Percentiles rank a stretch among this genome's conserved stretches.
These are phyloP conservation scores for Cyclotella cryptica DNA, from an alignment of 108 stramenopile genomes.

Conservation along the genomic window DNA sequence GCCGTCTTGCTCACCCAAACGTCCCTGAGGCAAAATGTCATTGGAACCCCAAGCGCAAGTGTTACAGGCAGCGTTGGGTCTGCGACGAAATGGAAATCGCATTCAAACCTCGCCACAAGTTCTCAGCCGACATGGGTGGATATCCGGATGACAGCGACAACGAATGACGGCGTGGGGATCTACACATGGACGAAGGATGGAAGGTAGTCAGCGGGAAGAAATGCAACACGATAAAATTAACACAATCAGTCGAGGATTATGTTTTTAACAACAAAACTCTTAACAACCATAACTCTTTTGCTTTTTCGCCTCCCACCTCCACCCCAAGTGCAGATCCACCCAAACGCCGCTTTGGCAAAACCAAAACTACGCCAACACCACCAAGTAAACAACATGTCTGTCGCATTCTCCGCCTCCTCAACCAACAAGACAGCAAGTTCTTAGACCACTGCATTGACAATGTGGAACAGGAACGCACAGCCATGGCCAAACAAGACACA, in stretches of 20 bases:
- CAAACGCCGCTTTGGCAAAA: not conserved
- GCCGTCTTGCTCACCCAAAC: not conserved
- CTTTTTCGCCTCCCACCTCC: no score
- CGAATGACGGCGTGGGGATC: constrained; percentile 5
- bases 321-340: not conserved
- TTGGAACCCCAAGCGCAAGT: not conserved
- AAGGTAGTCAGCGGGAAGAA: not conserved
- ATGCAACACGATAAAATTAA: not conserved
- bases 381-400: not conserved
- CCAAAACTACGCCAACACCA: not conserved
- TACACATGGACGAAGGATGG: not conserved
- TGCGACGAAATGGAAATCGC: not conserved
- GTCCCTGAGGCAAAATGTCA: not conserved
- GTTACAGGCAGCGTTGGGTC: not conserved
- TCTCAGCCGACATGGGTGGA: not conserved
- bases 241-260: no score
- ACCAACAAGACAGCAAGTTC: not conserved
- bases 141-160: not conserved
- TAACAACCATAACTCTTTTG: no score
- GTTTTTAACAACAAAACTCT: no score
- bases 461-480: not conserved
- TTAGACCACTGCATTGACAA: not conserved
- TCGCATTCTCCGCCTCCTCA: not conserved
- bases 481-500: not conserved
- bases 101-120: not conserved